A percentile compares a stretch with the other conserved stretches of the same genome.
Conservation (phyloP, 2,329 filamentous ascomycete species). For the Phialophora macrospora region DNA sequence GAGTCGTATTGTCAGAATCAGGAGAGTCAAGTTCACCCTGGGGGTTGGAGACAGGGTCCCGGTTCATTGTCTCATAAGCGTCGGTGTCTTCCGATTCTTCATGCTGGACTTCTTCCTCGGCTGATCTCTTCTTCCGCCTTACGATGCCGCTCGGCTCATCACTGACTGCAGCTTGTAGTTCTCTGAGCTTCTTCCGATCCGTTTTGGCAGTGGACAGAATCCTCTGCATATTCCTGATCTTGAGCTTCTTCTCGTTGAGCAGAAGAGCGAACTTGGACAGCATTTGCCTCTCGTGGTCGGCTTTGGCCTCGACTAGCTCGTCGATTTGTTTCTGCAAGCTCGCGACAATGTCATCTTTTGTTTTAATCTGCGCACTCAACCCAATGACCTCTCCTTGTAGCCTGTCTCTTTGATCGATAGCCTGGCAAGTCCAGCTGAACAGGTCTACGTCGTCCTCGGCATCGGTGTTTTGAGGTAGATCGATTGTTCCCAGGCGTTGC, state of each 20-base stretch:
- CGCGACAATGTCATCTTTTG: slow-evolving; percentile 57
- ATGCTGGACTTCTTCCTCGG: slow-evolving; percentile 24
- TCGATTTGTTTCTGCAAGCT: slow-evolving; percentile 61
- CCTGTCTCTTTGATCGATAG: slow-evolving; percentile 51
- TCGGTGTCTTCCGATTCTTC: slow-evolving; percentile 36
- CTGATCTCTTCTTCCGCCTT: slow-evolving; percentile 28
- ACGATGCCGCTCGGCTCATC: slow-evolving; percentile 39
- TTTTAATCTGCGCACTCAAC: slow-evolving; percentile 48
- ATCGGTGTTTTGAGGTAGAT: slow-evolving; percentile 56
- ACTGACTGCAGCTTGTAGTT: slow-evolving; percentile 40
- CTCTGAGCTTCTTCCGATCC: slow-evolving; percentile 44
- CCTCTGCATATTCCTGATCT: slow-evolving; percentile 66
- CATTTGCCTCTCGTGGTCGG: slow-evolving; percentile 61
- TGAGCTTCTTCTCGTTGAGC: slow-evolving; percentile 68
- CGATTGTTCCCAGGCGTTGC: slow-evolving; percentile 61
- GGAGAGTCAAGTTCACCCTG: slow-evolving; percentile 18
- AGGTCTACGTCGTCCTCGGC: slow-evolving; percentile 58
- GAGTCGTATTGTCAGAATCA: slow-evolving; percentile 19
- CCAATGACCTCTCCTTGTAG: slow-evolving; percentile 51
- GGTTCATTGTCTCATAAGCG: slow-evolving; percentile 34
- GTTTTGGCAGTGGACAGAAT: slow-evolving; percentile 58
- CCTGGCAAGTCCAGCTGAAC: slow-evolving; percentile 61
- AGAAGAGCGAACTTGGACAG: slow-evolving; percentile 63
- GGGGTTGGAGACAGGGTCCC: slow-evolving; percentile 18
- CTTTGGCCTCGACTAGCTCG: slow-evolving; percentile 62